These are phyloP conservation scores for Magnolia officinalis DNA, from an alignment of 164 flowering plant species.

Conservation along the genomic window DNA sequence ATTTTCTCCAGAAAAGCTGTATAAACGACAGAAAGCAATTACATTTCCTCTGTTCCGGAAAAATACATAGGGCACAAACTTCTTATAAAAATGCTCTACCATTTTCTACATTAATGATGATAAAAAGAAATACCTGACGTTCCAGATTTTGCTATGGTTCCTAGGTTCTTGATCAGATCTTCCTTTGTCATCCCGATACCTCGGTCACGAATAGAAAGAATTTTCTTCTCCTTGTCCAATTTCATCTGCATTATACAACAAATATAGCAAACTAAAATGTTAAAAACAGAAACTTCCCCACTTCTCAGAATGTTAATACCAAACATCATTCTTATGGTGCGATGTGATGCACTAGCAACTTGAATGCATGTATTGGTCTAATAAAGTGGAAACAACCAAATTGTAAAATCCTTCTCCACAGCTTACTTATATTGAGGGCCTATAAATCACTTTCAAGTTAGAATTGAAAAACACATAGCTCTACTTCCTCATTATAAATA, in stretches of 20 bases:
- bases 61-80: background rate
- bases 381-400: too few species aligned
- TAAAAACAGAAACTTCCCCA: background rate
- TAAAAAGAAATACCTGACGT: slow-evolving; percentile 64
- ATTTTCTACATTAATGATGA: background rate
- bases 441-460: too few species aligned
- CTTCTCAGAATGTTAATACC: background rate
- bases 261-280: background rate
- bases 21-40: slow-evolving; percentile 7
- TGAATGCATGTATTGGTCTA: too few species aligned
- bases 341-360: too few species aligned
- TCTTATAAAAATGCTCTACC: background rate
- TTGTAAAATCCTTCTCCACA: too few species aligned
- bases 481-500: too few species aligned
- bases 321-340: too few species aligned
- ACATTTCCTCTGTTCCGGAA: background rate
- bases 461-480: too few species aligned
- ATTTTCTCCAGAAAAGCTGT: slow-evolving; percentile 95
- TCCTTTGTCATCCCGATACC: slow-evolving; percentile 99
- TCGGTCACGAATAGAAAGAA: slow-evolving; percentile 86
- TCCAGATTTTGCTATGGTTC: slow-evolving; percentile 98
- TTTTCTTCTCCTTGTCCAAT: slow-evolving; percentile 88
- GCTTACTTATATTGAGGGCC: too few species aligned
- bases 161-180: slow-evolving; percentile 93
- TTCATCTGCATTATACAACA: slow-evolving; percentile 58